Evolutionary conservation across 805 yeast species (phyloP), one percentile per base, ranked within the genome.

Genomic region (Kuraishia molischiana): DNA sequence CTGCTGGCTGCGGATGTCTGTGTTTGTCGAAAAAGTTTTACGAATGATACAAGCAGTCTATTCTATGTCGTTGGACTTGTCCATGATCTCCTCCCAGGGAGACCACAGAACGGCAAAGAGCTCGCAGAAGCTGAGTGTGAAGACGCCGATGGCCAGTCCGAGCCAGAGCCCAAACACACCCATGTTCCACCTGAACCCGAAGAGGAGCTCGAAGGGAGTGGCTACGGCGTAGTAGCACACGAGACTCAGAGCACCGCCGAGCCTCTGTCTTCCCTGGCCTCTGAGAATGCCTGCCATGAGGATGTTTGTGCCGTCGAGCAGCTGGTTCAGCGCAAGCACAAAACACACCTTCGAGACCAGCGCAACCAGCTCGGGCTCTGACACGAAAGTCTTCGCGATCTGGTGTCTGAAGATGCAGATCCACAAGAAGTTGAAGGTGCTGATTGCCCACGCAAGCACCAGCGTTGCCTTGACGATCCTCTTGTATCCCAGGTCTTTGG

Each of bases 1-100:
- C 94, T 0, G 71, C 83, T 34, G 95, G 95, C 0, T 86, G 95
- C 63, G 95, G 95, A 0, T 86, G 95, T 49, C 44, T 51, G 4
- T 85, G 95, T 58, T 53, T 74, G 6, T 13, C 19, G 21, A 6
- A n/a, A 8, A 14, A 18, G 21, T 31, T 31, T 19, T 31, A 31
- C 21, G 33, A 31, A 19, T 20, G 11, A 5, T 31, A 17, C 6
- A n/a, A n/a, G n/a, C n/a, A n/a, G n/a, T n/a, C n/a, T n/a, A n/a
- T n/a, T n/a, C n/a, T n/a, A n/a, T n/a, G n/a, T n/a, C n/a, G n/a
- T n/a, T 22, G 26, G 26, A 72, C 21, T 59, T 62, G 28, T 54
- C 58, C 35, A 76, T 53, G 15, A 77, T 66, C 34, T 53, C 45
- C 10, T 67, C 66, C 86, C 85, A 79, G 49, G 77, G 65, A 5